Percentiles rank a stretch among this genome's conserved stretches.
Evolutionary conservation across 2,329 filamentous ascomycete species (phyloP).

Genomic region (Paracamarosporium sp.): DNA sequence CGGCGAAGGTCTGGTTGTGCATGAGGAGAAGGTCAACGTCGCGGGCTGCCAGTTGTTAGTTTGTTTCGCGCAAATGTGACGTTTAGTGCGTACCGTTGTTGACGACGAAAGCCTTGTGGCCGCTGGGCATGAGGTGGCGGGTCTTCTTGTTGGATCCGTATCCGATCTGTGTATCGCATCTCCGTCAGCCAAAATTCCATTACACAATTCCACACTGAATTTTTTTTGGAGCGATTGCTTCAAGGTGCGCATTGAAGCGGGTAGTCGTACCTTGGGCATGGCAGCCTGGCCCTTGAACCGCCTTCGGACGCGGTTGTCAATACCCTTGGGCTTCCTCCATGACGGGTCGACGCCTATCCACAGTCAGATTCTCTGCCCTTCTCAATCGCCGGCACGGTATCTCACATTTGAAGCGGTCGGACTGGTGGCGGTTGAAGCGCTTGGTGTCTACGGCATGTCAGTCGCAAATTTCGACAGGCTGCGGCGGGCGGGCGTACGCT

Average conservation of each 20-base stretch:
- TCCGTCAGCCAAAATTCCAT: conserved; percentile 34
- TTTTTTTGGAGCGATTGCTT: conserved; percentile 1
- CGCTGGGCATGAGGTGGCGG: conserved; percentile 96
- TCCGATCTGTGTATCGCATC: conserved; percentile 74
- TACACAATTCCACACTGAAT: neutral
- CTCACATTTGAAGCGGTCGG: conserved; percentile 87
- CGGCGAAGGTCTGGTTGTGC: conserved; percentile 99
- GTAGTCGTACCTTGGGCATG: conserved; percentile 90
- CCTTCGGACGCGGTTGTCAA: conserved; percentile 96
- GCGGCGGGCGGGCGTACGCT: conserved; percentile 75
- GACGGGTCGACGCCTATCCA: conserved; percentile 69
- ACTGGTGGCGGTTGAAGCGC: conserved; percentile 97
- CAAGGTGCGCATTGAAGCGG: conserved; percentile 1
- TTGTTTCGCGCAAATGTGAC: neutral
- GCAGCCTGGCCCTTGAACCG: conserved; percentile 94
- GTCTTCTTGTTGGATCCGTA: conserved; percentile 99
- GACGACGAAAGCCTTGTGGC: conserved; percentile 99
- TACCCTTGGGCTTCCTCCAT: conserved; percentile 99
- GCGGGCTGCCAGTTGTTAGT: conserved; percentile 57
- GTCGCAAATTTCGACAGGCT: conserved; percentile 34
- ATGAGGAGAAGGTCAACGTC: conserved; percentile 98
- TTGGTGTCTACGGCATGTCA: conserved; percentile 73
- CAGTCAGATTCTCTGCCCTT: conserved; percentile 32
- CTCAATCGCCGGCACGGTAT: conserved; percentile 12
- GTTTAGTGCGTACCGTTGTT: conserved; percentile 69